phyloP scores from a whole-genome alignment of 208 protist species.

The Trypanosoma caninum region DNA sequence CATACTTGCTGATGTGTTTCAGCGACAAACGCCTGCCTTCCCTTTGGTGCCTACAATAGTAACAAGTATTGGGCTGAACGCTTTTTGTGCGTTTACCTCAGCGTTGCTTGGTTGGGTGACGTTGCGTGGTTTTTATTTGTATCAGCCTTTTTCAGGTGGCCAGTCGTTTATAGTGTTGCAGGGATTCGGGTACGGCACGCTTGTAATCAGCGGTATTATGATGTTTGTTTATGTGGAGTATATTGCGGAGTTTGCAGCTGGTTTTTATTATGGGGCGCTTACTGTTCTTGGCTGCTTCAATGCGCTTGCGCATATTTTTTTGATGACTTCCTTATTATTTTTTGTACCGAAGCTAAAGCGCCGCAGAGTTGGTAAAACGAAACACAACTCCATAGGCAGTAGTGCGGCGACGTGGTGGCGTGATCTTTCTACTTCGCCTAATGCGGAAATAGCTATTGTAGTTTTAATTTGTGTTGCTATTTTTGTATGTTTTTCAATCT shows the following conservation, averaged over 20 bases:
- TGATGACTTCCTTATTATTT: constrained; percentile 61
- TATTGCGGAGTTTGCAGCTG: not conserved
- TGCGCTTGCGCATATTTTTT: constrained; percentile 31
- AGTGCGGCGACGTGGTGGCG: constrained; percentile 20
- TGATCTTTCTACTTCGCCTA: constrained; percentile 28
- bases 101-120: constrained; percentile 40
- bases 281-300: constrained; percentile 48
- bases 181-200: constrained; percentile 41
- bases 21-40: constrained; percentile 38
- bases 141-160: constrained; percentile 68
- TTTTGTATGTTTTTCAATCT: constrained; percentile 32
- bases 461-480: constrained; percentile 32
- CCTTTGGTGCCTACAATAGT: constrained; percentile 34
- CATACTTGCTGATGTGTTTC: constrained; percentile 69
- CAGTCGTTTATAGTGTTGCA: constrained; percentile 68
- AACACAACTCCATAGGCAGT: not conserved
- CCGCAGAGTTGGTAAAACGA: not conserved
- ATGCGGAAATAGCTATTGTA: constrained; percentile 38
- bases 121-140: constrained; percentile 41
- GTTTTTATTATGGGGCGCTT: constrained; percentile 50
- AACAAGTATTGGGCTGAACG: constrained; percentile 33
- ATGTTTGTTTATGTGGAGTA: constrained; percentile 34
- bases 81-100: constrained; percentile 30
- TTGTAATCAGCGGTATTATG: constrained; percentile 27
- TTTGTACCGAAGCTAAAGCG: constrained; percentile 31